Evolutionary conservation across 164 flowering plant species (phyloP).

Genomic region (Nymphaea colorata): DNA sequence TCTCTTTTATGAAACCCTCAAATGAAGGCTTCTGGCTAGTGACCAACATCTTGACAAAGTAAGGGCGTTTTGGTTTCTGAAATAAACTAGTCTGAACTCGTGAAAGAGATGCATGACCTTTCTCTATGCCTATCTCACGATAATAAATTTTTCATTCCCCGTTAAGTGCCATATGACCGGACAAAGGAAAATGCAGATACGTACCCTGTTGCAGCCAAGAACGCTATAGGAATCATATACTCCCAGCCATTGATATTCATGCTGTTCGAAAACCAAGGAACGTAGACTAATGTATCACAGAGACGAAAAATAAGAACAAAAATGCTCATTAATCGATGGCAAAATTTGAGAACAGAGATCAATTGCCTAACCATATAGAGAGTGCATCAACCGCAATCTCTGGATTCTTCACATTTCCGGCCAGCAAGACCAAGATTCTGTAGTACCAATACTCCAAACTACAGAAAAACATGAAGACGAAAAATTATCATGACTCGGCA

Average conservation of each 20-base stretch:
- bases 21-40: too few species aligned
- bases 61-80: too few species aligned
- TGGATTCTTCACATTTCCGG: slow-evolving; percentile 49
- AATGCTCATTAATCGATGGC: neutral
- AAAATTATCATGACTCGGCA: neutral
- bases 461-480: slow-evolving; percentile 1
- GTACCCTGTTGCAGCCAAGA: slow-evolving; percentile 63
- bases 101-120: too few species aligned
- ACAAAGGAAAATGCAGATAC: neutral
- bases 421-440: slow-evolving; percentile 41
- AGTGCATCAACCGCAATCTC: slow-evolving; percentile 55
- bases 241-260: slow-evolving; percentile 57
- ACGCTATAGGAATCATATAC: slow-evolving; percentile 56
- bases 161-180: too few species aligned
- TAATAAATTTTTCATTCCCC: too few species aligned
- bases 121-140: too few species aligned
- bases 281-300: neutral
- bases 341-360: neutral
- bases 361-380: slow-evolving; percentile 37
- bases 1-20: too few species aligned
- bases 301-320: neutral
- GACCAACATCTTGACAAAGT: too few species aligned
- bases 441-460: slow-evolving; percentile 78
- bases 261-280: slow-evolving; percentile 14
- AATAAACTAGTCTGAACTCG: too few species aligned